Evolutionary conservation across 2,329 filamentous ascomycete species (phyloP).

Genomic region (Penicillium sp.): DNA sequence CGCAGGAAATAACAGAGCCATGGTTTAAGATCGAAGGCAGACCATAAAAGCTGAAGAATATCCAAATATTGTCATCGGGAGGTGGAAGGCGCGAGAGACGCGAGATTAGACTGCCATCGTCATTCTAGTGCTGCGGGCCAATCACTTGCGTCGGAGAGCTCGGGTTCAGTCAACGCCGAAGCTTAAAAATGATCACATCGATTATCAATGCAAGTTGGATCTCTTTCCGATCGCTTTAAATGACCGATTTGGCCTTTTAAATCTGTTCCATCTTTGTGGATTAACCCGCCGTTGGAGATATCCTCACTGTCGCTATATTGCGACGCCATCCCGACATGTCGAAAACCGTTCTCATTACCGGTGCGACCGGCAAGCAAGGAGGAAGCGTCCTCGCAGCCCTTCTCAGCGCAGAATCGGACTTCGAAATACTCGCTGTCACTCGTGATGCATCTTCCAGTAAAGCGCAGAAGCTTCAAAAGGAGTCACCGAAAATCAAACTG

Average conservation of each 20-base stretch:
- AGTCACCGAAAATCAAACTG: constrained; percentile 52
- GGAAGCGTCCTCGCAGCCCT: constrained; percentile 36
- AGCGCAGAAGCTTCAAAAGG: constrained; percentile 49
- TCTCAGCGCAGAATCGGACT: constrained; percentile 27
- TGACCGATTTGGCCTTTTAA: neutral
- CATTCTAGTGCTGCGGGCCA: neutral
- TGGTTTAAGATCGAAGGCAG: neutral
- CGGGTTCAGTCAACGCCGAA: neutral
- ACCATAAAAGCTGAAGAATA: neutral
- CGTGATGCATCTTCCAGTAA: constrained; percentile 53
- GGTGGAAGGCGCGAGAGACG: neutral
- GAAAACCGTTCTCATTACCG: constrained; percentile 10
- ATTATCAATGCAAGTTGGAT: neutral
- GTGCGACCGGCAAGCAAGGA: constrained; percentile 36
- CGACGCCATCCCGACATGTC: neutral
- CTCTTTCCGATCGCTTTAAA: neutral
- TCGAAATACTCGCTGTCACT: constrained; percentile 60
- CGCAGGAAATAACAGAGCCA: too few species aligned
- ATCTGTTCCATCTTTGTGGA: neutral
- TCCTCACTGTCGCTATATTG: neutral
- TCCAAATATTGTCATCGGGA: neutral
- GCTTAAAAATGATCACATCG: neutral
- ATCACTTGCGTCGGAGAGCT: neutral
- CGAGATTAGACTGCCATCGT: neutral
- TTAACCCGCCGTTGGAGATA: neutral